phyloP scores from a whole-genome alignment of 768 basidiomycete species.

The Lentinula edodes region DNA sequence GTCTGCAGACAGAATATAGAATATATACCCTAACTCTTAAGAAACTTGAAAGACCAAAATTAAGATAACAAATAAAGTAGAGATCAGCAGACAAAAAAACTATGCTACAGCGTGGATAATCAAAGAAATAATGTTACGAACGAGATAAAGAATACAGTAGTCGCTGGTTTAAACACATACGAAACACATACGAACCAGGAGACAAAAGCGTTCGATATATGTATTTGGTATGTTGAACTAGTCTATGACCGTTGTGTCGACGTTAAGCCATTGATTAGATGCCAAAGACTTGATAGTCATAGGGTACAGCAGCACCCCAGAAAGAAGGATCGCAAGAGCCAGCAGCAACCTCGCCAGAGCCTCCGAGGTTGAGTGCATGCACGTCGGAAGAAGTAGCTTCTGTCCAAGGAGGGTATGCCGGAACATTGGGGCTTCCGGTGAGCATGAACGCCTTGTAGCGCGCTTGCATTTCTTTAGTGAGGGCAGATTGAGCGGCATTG shows the following conservation, averaged over 20 bases:
- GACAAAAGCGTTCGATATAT: background rate
- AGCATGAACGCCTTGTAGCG: conserved; percentile 64
- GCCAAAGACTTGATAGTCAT: conserved; percentile 55
- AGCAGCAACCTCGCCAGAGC: conserved; percentile 40
- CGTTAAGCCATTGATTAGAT: background rate
- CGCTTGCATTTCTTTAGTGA: conserved; percentile 61
- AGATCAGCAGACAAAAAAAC: background rate
- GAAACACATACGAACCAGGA: background rate
- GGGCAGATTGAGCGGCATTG: conserved; percentile 46
- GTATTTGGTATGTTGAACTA: too few relatives aligned
- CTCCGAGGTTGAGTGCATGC: conserved; percentile 58
- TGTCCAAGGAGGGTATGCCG: conserved; percentile 47
- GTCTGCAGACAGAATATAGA: too few relatives aligned
- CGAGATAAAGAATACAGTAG: background rate
- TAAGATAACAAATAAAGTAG: background rate
- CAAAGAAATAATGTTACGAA: background rate
- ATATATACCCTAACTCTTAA: too few relatives aligned
- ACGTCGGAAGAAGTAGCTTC: conserved; percentile 45
- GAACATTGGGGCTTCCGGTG: conserved; percentile 57
- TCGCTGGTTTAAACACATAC: too few relatives aligned
- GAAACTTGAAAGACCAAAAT: background rate
- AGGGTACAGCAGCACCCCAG: conserved; percentile 60
- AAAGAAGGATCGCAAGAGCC: conserved; percentile 62
- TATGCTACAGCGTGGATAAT: background rate
- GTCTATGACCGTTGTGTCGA: too few relatives aligned